Percentiles rank a stretch among this genome's conserved stretches.
These are phyloP conservation scores for Mucor saturninus DNA, from an alignment of 371 early-diverging fungal species.

Conservation along the genomic window DNA sequence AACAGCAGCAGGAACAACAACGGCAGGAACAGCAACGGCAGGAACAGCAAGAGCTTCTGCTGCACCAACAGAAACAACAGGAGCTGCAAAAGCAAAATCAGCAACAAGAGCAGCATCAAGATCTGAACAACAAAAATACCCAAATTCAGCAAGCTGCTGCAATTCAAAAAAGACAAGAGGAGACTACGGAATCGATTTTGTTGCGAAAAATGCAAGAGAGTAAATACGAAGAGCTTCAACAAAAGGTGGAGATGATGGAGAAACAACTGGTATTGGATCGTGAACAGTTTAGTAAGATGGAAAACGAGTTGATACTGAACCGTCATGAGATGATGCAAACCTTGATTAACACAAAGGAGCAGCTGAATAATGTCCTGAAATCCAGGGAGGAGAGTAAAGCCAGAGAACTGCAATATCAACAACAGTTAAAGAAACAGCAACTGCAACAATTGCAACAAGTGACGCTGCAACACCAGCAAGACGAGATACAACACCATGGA, in stretches of 20 bases:
- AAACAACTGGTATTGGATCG: conserved; percentile 19
- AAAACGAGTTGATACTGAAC: conserved; percentile 8
- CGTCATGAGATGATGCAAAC: conserved; percentile 8
- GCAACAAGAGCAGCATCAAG: too few relatives aligned
- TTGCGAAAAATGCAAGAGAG: not conserved
- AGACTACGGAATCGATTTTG: not conserved
- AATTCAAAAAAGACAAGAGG: not conserved
- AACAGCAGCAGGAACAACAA: too few relatives aligned
- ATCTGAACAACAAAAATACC: not conserved
- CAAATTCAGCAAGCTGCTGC: not conserved
- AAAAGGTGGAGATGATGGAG: conserved; percentile 13
- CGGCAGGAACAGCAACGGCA: too few relatives aligned
- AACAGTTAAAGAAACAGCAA: conserved; percentile 8
- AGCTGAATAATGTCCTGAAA: conserved; percentile 1
- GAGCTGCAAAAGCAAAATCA: too few relatives aligned
- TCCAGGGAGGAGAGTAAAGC: conserved; percentile 7
- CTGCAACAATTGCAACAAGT: conserved; percentile 5
- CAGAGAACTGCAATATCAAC: not conserved
- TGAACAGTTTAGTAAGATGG: conserved; percentile 21
- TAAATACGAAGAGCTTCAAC: not conserved
- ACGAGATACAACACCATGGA: not conserved
- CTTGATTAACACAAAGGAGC: not conserved
- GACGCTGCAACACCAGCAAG: not conserved
- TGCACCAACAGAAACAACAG: too few relatives aligned
- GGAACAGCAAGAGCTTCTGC: too few relatives aligned